These are phyloP conservation scores for Phytophthora litchii DNA, from an alignment of 352 stramenopile species.

Conservation along the genomic window DNA sequence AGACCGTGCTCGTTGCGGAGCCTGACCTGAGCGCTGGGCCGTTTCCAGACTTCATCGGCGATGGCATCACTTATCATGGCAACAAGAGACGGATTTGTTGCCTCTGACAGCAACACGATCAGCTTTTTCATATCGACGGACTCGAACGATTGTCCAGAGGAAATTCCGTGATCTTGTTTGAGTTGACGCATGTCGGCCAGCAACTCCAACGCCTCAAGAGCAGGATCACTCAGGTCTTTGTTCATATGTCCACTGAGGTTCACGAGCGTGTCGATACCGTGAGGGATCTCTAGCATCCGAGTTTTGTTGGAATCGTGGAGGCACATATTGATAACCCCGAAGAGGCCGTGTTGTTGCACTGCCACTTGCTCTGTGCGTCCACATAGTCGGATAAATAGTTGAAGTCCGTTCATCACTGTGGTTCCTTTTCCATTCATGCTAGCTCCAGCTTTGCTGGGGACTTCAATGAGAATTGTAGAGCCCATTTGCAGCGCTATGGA, in stretches of 20 bases:
- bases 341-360: slow-evolving; percentile 72
- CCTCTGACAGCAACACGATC: slow-evolving; percentile 62
- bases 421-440: slow-evolving; percentile 4
- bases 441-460: slow-evolving; percentile 11
- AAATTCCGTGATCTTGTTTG: slow-evolving; percentile 43
- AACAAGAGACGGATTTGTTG: slow-evolving; percentile 58
- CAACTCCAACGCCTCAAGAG: slow-evolving; percentile 74
- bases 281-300: slow-evolving; percentile 66
- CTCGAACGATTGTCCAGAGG: slow-evolving; percentile 36
- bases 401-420: slow-evolving; percentile 40
- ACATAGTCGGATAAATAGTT: slow-evolving; percentile 61
- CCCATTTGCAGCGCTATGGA: slow-evolving; percentile 67
- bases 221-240: slow-evolving; percentile 66
- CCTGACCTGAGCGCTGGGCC: slow-evolving; percentile 57
- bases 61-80: slow-evolving; percentile 80
- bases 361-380: slow-evolving; percentile 23
- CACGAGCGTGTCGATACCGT: slow-evolving; percentile 81
- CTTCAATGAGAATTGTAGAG: slow-evolving; percentile 10
- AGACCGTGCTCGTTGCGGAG: slow-evolving; percentile 73
- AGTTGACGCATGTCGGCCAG: slow-evolving; percentile 71
- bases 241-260: slow-evolving; percentile 71
- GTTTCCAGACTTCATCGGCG: slow-evolving; percentile 78
- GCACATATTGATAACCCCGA: slow-evolving; percentile 83
- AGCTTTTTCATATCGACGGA: slow-evolving; percentile 70
- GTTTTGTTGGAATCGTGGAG: slow-evolving; percentile 88